A percentile compares a stretch with the other conserved stretches of the same genome.
Evolutionary conservation across 371 early-diverging fungal genomes (phyloP).

Genomic region (Syncephalastrum monosporum): DNA sequence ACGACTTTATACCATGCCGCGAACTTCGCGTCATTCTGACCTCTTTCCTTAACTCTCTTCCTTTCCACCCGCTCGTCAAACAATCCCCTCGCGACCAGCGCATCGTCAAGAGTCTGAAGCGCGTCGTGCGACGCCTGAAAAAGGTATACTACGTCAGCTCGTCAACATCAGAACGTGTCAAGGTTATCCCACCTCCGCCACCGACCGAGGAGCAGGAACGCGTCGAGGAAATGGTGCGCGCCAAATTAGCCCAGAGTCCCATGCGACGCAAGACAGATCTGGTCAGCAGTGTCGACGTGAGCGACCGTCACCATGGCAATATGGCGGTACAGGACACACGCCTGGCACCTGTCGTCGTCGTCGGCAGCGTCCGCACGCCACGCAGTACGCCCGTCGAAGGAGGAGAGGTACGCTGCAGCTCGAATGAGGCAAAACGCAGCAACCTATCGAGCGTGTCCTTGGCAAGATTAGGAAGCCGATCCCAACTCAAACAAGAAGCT

Average conservation of each 20-base stretch:
- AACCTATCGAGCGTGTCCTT: slow-evolving; percentile 13
- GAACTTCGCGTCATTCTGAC: slow-evolving; percentile 45
- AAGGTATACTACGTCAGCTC: slow-evolving; percentile 38
- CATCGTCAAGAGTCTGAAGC: slow-evolving; percentile 53
- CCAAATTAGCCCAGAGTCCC: slow-evolving; percentile 29
- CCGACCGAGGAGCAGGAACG: slow-evolving; percentile 37
- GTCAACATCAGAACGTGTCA: slow-evolving; percentile 27
- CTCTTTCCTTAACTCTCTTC: slow-evolving; percentile 42
- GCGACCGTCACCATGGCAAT: slow-evolving; percentile 26
- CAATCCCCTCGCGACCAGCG: slow-evolving; percentile 52
- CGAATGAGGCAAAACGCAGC: not conserved
- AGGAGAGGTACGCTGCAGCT: slow-evolving; percentile 1
- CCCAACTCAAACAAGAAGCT: slow-evolving; percentile 14
- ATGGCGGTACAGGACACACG: slow-evolving; percentile 29
- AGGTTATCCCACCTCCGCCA: slow-evolving; percentile 47
- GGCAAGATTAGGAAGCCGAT: not conserved
- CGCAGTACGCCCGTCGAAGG: not conserved
- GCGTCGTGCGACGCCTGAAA: slow-evolving; percentile 43
- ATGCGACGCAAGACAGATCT: slow-evolving; percentile 38
- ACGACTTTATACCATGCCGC: slow-evolving; percentile 60
- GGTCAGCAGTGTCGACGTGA: slow-evolving; percentile 26
- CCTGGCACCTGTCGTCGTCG: slow-evolving; percentile 24
- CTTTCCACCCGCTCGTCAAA: slow-evolving; percentile 39
- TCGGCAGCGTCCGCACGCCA: slow-evolving; percentile 22
- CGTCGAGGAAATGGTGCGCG: slow-evolving; percentile 36